Conservation (phyloP, 306 rosid species). For the Quercus variabilis region DNA sequence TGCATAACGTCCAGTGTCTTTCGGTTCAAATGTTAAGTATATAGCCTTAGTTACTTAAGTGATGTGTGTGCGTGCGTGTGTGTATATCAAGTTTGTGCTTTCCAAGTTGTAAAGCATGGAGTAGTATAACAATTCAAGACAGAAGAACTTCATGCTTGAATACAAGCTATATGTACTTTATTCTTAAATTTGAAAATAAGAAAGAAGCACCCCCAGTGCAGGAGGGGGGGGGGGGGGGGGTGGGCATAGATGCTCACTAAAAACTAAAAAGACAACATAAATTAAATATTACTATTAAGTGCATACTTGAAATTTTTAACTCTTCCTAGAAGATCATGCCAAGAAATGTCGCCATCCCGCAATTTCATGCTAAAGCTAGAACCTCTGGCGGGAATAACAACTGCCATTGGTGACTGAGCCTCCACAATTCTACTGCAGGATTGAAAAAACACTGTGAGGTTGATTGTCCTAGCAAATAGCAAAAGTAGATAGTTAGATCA, state of each 20-base stretch:
- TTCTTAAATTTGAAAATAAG: background rate
- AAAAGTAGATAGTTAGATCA: constrained; percentile 10
- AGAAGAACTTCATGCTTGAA: background rate
- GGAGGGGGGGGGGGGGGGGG: too few relatives aligned
- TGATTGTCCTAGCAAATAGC: constrained; percentile 1
- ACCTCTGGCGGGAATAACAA: constrained; percentile 61
- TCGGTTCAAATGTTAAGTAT: background rate
- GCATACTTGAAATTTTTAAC: constrained; percentile 60
- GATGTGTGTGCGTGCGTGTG: background rate
- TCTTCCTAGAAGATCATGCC: constrained; percentile 74
- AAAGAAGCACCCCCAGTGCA: too few relatives aligned
- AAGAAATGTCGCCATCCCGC: constrained; percentile 71
- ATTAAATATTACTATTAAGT: constrained; percentile 1
- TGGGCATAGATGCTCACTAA: background rate
- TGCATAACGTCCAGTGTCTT: background rate
- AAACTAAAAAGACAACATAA: background rate
- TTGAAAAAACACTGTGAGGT: constrained; percentile 36
- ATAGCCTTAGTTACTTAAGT: background rate
- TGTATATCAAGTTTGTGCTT: background rate
- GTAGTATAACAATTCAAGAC: background rate
- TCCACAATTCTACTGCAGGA: constrained; percentile 85
- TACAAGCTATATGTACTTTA: background rate
- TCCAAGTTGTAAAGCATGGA: background rate
- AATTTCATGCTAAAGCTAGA: constrained; percentile 55
- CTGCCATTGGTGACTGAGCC: constrained; percentile 75